Percentiles rank a stretch among this genome's conserved stretches.
phyloP scores from a whole-genome alignment of 352 stramenopile genomes.

The Ochromonadaceae sp. region DNA sequence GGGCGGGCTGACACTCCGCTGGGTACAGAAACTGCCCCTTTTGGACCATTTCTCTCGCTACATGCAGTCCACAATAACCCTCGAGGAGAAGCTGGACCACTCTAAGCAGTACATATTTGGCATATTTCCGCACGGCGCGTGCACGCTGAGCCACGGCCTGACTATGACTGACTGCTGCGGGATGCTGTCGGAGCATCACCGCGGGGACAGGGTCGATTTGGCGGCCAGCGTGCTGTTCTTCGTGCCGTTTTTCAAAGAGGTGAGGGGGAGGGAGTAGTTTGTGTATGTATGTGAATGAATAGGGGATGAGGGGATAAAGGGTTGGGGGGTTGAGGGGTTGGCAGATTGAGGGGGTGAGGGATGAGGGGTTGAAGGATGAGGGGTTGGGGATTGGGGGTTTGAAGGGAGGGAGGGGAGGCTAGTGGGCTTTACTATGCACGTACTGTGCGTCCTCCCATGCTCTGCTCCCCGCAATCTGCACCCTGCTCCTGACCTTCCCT shows the following conservation, averaged over 20 bases:
- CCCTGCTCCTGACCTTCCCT: no score
- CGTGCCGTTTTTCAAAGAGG: slow-evolving; percentile 20
- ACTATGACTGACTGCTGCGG: slow-evolving; percentile 21
- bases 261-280: neutral
- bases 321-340: no score
- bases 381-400: no score
- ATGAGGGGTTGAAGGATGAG: no score
- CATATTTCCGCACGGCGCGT: slow-evolving; percentile 6
- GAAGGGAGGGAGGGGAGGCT: no score
- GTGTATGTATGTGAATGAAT: neutral
- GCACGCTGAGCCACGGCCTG: slow-evolving; percentile 16
- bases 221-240: slow-evolving; percentile 15
- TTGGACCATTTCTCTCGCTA: no score
- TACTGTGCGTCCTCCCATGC: no score
- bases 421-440: no score
- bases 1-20: no score
- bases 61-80: neutral
- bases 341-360: no score
- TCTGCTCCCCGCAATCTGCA: no score
- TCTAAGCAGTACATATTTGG: slow-evolving; percentile 11
- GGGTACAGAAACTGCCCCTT: no score
- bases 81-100: neutral
- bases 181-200: slow-evolving; percentile 18
- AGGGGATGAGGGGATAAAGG: neutral
- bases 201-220: slow-evolving; percentile 9